phyloP scores from a whole-genome alignment of 768 basidiomycete genomes.

The Fibroporia radiculosa region DNA sequence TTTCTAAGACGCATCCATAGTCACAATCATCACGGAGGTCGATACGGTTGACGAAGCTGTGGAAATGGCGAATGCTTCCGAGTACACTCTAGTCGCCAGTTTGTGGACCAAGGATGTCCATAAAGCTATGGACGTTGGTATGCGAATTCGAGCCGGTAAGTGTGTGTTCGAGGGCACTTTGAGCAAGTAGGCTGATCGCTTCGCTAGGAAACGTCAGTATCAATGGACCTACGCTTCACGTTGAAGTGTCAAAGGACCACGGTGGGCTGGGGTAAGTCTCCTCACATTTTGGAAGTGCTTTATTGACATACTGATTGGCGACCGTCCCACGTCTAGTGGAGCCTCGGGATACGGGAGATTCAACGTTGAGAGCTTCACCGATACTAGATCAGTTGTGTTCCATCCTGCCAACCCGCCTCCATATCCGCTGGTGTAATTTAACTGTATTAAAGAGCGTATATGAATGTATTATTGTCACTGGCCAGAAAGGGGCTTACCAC shows the following conservation, averaged over 20 bases:
- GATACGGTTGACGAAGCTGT: conserved; percentile 48
- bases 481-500: no score
- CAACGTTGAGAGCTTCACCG: conserved; percentile 18
- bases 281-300: no score
- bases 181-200: no score
- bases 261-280: conserved; percentile 45
- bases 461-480: no score
- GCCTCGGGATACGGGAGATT: conserved; percentile 18
- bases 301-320: no score
- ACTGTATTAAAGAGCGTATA: no score
- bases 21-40: conserved; percentile 37
- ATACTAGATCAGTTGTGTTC: conserved; percentile 14
- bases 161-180: no score
- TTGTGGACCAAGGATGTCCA: conserved; percentile 45
- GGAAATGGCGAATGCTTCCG: conserved; percentile 44
- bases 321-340: no score
- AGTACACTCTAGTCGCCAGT: conserved; percentile 43
- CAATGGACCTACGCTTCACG: conserved; percentile 46
- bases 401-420: conserved; percentile 9
- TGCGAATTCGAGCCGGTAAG: conserved; percentile 43
- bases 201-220: conserved; percentile 43
- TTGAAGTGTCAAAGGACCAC: conserved; percentile 31
- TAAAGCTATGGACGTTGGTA: conserved; percentile 37
- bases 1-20: no score
- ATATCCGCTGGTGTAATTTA: conserved; percentile 4